phyloP scores from a whole-genome alignment of 305 asterid genomes.

The Coffea humblotiana region DNA sequence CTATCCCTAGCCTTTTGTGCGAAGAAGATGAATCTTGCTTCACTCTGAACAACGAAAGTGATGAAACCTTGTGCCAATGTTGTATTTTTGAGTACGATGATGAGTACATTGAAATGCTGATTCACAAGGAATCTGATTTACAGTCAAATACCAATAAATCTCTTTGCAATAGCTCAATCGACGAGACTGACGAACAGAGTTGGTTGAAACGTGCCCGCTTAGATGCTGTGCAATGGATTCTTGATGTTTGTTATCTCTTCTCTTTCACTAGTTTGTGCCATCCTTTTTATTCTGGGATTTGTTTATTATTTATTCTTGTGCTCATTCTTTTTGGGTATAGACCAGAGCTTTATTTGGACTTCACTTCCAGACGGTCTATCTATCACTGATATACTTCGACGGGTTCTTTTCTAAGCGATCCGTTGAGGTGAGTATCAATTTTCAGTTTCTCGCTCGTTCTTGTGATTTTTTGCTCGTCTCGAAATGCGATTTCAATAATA shows the following conservation, averaged over 20 bases:
- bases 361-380: constrained; percentile 47
- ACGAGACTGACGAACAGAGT: constrained; percentile 13
- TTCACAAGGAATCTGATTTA: constrained; percentile 31
- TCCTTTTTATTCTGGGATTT: not conserved
- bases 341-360: constrained; percentile 43
- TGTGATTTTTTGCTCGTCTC: not conserved
- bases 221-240: constrained; percentile 48
- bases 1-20: constrained; percentile 36
- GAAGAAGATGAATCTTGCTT: constrained; percentile 39
- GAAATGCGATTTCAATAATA: not conserved
- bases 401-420: constrained; percentile 42
- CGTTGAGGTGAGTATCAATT: constrained; percentile 36
- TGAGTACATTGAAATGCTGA: constrained; percentile 34
- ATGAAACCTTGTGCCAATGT: constrained; percentile 19
- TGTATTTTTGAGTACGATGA: constrained; percentile 31
- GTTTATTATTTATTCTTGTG: not conserved
- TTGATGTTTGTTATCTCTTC: constrained; percentile 29
- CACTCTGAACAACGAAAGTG: constrained; percentile 8
- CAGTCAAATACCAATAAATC: constrained; percentile 7
- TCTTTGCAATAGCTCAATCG: not conserved
- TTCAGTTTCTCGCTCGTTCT: not conserved
- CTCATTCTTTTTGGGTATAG: constrained; percentile 28
- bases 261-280: not conserved
- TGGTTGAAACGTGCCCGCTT: constrained; percentile 34
- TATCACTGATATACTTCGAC: constrained; percentile 49